Evolutionary conservation across 805 yeast species (phyloP).

Genomic region (Lachancea dasiensis): DNA sequence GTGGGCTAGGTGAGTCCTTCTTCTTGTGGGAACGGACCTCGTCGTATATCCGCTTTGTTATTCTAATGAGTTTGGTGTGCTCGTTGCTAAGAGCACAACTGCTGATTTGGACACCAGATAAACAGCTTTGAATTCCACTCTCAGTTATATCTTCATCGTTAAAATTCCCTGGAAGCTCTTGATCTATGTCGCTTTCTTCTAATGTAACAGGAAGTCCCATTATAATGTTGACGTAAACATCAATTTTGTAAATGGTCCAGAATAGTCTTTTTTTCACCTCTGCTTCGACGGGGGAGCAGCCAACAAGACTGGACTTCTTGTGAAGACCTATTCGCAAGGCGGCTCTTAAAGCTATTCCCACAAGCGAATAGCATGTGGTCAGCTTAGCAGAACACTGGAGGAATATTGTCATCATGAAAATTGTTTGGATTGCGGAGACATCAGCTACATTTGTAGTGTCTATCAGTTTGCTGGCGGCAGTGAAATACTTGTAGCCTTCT

Average conservation of each 20-base stretch:
- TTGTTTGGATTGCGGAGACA: slow-evolving; percentile 73
- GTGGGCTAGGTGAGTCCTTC: slow-evolving; percentile 16
- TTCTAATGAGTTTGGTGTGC: slow-evolving; percentile 68
- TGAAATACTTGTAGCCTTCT: slow-evolving; percentile 75
- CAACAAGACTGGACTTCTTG: slow-evolving; percentile 54
- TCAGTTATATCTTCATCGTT: slow-evolving; percentile 84
- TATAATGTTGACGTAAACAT: slow-evolving; percentile 80
- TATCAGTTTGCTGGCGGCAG: slow-evolving; percentile 71
- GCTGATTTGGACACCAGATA: slow-evolving; percentile 48
- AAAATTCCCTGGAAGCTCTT: slow-evolving; percentile 74
- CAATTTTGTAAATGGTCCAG: slow-evolving; percentile 89
- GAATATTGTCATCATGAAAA: slow-evolving; percentile 80
- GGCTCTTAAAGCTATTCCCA: slow-evolving; percentile 80
- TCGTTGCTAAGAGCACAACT: slow-evolving; percentile 78
- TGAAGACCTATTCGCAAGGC: slow-evolving; percentile 81
- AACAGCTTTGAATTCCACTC: slow-evolving; percentile 45
- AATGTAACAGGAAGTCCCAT: slow-evolving; percentile 79
- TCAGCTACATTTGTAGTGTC: slow-evolving; percentile 82
- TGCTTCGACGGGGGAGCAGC: slow-evolving; percentile 67
- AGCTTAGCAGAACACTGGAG: slow-evolving; percentile 83
- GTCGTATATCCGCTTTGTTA: slow-evolving; percentile 62
- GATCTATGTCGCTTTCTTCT: slow-evolving; percentile 76
- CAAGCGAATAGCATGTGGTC: slow-evolving; percentile 82
- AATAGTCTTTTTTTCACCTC: slow-evolving; percentile 81
- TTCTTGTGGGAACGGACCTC: slow-evolving; percentile 64